Evolutionary conservation across 257 asterid species (phyloP).

Genomic region (Coffea canephora): DNA sequence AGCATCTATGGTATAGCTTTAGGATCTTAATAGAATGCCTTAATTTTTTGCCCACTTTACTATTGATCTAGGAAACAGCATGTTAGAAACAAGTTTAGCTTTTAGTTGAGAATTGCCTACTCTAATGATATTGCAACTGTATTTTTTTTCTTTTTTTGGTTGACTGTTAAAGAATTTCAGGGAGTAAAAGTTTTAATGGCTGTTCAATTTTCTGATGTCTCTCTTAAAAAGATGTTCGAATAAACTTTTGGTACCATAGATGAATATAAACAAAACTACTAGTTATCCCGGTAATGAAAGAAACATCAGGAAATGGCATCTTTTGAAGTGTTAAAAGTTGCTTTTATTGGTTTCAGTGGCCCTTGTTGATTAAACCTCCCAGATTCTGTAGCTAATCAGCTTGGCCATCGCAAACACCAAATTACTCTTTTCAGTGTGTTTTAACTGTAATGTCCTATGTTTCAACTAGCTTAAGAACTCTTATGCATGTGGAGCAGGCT

Average conservation of each 20-base stretch:
- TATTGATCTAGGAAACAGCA: not conserved
- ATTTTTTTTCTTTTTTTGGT: not conserved
- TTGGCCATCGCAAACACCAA: not conserved
- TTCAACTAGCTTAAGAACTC: conserved; percentile 11
- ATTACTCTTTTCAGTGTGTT: not conserved
- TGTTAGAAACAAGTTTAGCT: not conserved
- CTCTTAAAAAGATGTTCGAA: not conserved
- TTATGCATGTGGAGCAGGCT: conserved; percentile 52
- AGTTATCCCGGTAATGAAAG: not conserved
- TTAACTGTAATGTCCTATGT: not conserved
- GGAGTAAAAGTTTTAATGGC: too few species aligned
- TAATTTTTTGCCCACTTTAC: not conserved
- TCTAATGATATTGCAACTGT: not conserved
- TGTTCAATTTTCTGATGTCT: not conserved
- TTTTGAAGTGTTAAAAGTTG: not conserved
- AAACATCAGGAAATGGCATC: not conserved
- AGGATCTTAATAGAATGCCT: not conserved
- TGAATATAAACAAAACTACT: not conserved
- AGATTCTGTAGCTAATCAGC: not conserved
- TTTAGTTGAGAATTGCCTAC: not conserved
- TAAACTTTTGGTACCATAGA: not conserved
- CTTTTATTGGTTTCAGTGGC: not conserved
- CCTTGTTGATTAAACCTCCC: not conserved
- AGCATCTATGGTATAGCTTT: not conserved
- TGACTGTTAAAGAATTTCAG: not conserved